Evolutionary conservation across 2,329 filamentous ascomycete species (phyloP).

Genomic region (Aspergillus awamori): DNA sequence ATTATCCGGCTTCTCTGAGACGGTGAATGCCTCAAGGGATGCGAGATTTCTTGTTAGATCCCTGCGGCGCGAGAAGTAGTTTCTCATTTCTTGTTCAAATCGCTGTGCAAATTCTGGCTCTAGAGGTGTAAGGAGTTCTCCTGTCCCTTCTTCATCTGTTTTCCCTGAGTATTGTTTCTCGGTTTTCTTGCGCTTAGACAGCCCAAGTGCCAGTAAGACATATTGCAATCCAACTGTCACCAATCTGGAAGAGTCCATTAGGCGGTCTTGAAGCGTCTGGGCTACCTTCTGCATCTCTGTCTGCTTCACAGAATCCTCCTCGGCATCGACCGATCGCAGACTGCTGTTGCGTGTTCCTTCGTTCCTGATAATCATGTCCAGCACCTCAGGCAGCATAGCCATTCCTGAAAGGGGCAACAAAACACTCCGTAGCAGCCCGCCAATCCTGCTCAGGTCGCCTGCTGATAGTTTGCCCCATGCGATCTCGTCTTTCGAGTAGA

Average conservation of each 20-base stretch:
- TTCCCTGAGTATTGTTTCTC: conserved; percentile 40
- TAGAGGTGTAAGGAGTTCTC: conserved; percentile 56
- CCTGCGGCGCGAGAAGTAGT: conserved; percentile 57
- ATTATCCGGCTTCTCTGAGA: conserved; percentile 38
- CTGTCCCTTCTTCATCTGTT: conserved; percentile 54
- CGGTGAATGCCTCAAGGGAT: conserved; percentile 30
- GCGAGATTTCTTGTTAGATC: conserved; percentile 53
- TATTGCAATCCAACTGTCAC: conserved; percentile 66
- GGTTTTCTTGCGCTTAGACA: conserved; percentile 39
- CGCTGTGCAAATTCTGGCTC: conserved; percentile 57
- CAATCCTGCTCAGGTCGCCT: conserved; percentile 64
- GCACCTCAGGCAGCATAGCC: conserved; percentile 70
- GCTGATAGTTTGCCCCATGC: conserved; percentile 70
- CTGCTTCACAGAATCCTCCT: conserved; percentile 16
- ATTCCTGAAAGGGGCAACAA: conserved; percentile 68
- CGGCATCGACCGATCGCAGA: conserved; percentile 7
- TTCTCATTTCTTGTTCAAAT: conserved; percentile 55
- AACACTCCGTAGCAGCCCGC: conserved; percentile 61
- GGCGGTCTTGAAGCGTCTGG: conserved; percentile 36
- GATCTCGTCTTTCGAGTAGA: conserved; percentile 73
- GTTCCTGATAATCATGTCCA: conserved; percentile 43
- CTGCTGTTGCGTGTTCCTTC: conserved; percentile 21
- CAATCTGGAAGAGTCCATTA: conserved; percentile 64
- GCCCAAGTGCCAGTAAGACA: conserved; percentile 53
- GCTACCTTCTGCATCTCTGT: conserved; percentile 30